Conservation (phyloP, 495 filamentous ascomycete species). For the Hypoxylon lienhwacheense region DNA sequence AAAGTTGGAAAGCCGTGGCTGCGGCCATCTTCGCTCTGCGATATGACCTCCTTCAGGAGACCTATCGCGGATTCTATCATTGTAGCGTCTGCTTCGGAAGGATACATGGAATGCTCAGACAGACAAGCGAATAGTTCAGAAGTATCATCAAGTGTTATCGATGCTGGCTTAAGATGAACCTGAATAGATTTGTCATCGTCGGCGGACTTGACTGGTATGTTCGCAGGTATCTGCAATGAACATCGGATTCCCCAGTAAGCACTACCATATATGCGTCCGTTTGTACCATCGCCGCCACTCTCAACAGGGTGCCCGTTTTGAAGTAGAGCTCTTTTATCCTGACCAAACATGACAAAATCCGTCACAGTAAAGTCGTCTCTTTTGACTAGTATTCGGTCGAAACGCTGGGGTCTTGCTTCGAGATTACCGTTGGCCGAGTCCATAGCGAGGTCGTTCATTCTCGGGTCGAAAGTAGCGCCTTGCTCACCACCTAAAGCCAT, state of each 20-base stretch:
- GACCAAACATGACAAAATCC: constrained; percentile 55
- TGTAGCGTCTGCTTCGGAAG: constrained; percentile 45
- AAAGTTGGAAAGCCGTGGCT: constrained; percentile 41
- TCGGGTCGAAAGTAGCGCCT: constrained; percentile 60
- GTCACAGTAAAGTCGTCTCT: constrained; percentile 42
- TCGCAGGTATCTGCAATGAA: constrained; percentile 37
- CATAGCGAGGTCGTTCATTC: constrained; percentile 52
- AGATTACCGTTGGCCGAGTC: constrained; percentile 43
- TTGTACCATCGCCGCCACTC: not conserved
- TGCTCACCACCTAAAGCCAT: constrained; percentile 52
- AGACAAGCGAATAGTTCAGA: constrained; percentile 37
- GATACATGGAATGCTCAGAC: constrained; percentile 40
- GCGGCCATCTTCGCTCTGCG: constrained; percentile 7
- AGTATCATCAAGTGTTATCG: constrained; percentile 18
- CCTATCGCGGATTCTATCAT: constrained; percentile 46
- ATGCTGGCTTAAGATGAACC: constrained; percentile 31
- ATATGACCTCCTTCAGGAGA: constrained; percentile 47
- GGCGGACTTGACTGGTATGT: constrained; percentile 4
- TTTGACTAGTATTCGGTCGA: constrained; percentile 57
- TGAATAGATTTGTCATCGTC: constrained; percentile 23
- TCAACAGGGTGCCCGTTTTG: not conserved
- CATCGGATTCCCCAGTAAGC: constrained; percentile 61
- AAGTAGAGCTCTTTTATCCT: constrained; percentile 2
- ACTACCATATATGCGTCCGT: constrained; percentile 45
- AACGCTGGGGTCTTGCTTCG: constrained; percentile 57